Evolutionary conservation across 345 rosid species (phyloP), one percentile per base, ranked within the genome.

Genomic region (Toxicodendron radicans): DNA sequence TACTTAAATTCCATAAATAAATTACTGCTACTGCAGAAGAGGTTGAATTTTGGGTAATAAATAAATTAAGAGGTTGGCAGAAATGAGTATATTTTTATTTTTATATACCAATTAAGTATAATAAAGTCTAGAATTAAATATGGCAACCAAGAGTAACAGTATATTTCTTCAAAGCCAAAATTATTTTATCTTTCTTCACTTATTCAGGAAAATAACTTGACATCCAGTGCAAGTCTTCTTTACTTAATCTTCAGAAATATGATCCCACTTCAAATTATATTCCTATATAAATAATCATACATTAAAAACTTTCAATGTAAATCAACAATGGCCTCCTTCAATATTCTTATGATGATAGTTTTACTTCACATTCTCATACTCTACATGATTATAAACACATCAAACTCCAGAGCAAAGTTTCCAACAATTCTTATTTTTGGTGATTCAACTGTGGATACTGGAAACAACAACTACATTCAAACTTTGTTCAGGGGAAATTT

Each of bases 401-500:
- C 46, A 58, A 61, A 48, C 24, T 30, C 58, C 60, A 24, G 0
- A 1, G 54, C 46, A 11, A 66, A 66, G 11, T 58, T 73, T 45
- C 53, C 72, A 43, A 12, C 73, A 45, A 73, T 76, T 43, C 58
- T 73, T 10, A 6, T 76, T 1, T 68, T 76, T n/a, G 78, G 76
- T 0, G 77, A 80, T 20, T 81, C 77, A 73, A 68, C 70, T 0
- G 76, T 79, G 10, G 82, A 75, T 10, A 52, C 82, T 0, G 76
- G 82, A 20, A 79, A 79, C 60, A 79, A 79, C 73, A 71, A 79
- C 54, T 75, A 59, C 13, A 54, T 75, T 27, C 5, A 8, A 48
- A 79, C 82, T 2, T 1, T 71, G 12, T 43, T 74, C 23, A 85
- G 38, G 70, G 78, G 74, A 48, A 68, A 85, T 65, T 78, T 76